Percentiles rank a stretch among this genome's conserved stretches.
These are phyloP conservation scores for Marchantia paleacea DNA, from an alignment of 225 moss, liverwort and hornwort species.

Conservation along the genomic window DNA sequence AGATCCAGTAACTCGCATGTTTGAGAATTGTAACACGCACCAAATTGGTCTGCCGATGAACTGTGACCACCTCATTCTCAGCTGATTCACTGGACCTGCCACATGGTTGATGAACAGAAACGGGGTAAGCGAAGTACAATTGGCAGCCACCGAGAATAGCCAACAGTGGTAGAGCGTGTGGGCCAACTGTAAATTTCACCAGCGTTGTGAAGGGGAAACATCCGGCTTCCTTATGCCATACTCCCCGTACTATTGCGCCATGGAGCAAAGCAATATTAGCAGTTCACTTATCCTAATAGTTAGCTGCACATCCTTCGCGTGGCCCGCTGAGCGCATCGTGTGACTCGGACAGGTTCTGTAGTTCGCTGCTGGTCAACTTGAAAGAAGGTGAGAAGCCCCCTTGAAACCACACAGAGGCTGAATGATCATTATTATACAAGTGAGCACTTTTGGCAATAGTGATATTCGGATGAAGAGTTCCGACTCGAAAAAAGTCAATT, in stretches of 20 bases:
- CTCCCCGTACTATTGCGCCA: neutral
- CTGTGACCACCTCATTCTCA: neutral
- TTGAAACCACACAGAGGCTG: neutral
- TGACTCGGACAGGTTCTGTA: constrained; percentile 6
- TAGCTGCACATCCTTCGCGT: neutral
- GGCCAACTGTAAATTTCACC: neutral
- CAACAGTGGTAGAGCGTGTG: neutral
- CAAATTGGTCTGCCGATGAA: neutral
- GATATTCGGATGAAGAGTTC: too few species aligned
- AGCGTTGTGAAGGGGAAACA: neutral
- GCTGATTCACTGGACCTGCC: neutral
- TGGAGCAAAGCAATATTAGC: neutral
- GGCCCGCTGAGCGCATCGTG: neutral
- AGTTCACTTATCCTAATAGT: constrained; percentile 2
- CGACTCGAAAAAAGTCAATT: too few species aligned
- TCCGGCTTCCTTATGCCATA: neutral
- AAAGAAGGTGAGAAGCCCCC: neutral
- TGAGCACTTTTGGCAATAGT: too few species aligned
- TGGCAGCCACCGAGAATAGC: constrained; percentile 1
- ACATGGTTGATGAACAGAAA: constrained; percentile 3
- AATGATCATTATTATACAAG: too few species aligned
- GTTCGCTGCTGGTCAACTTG: neutral
- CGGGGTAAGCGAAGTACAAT: neutral
- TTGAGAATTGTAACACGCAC: neutral
- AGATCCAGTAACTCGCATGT: too few species aligned